These are phyloP conservation scores for Colletotrichum agaves DNA, from an alignment of 2,329 filamentous ascomycete genomes.

Conservation along the genomic window DNA sequence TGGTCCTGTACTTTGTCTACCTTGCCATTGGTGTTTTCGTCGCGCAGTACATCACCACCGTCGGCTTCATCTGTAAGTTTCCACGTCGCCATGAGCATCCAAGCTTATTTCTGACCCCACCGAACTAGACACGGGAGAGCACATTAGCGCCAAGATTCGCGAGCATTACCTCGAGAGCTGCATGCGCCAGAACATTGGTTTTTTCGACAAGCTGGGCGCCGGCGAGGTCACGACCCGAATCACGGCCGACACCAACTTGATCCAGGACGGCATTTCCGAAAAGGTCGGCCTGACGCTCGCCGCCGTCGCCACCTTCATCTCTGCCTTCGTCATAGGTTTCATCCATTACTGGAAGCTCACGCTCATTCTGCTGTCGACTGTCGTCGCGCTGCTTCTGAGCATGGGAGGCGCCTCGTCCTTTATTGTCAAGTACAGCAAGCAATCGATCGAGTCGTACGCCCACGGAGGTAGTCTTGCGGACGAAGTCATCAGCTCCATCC, in stretches of 20 bases:
- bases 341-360: constrained; percentile 94
- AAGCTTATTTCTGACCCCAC: constrained; percentile 4
- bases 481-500: constrained; percentile 92
- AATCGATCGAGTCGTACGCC: constrained; percentile 82
- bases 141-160: constrained; percentile 81
- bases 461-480: constrained; percentile 89
- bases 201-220: constrained; percentile 91
- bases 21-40: constrained; percentile 84
- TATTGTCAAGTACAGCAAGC: constrained; percentile 84
- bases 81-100: not conserved
- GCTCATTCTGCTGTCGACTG: constrained; percentile 83
- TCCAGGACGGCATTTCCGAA: constrained; percentile 93
- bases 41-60: constrained; percentile 80
- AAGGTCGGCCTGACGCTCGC: constrained; percentile 84
- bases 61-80: constrained; percentile 79
- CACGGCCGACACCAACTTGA: constrained; percentile 91
- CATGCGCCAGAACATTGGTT: constrained; percentile 88
- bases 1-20: constrained; percentile 87
- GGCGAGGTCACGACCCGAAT: constrained; percentile 96
- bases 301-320: constrained; percentile 83
- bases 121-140: constrained; percentile 73
- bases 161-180: constrained; percentile 86
- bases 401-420: constrained; percentile 80
- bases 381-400: constrained; percentile 80
- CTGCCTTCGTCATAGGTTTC: constrained; percentile 91